Percentiles rank a stretch among this genome's conserved stretches.
phyloP scores from a whole-genome alignment of 2,329 filamentous ascomycete genomes.

The Trichoderma asperellum region DNA sequence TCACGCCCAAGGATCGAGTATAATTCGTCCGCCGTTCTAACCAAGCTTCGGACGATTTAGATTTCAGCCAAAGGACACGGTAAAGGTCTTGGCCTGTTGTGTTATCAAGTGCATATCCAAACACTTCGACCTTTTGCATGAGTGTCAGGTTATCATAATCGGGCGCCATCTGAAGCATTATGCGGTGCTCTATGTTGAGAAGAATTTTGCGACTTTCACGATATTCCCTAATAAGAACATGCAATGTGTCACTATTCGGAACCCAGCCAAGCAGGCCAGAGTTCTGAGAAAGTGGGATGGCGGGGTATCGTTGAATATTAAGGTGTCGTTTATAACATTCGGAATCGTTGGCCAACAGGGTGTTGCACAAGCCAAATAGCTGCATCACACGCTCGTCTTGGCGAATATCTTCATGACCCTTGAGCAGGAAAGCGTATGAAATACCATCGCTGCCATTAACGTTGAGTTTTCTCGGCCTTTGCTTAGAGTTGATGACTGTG shows the following conservation, averaged over 20 bases:
- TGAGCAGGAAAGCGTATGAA: slow-evolving; percentile 86
- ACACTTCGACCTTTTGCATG: slow-evolving; percentile 99
- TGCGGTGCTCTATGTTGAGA: slow-evolving; percentile 98
- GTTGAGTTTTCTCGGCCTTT: slow-evolving; percentile 87
- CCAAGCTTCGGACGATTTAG: slow-evolving; percentile 97
- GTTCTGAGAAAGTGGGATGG: slow-evolving; percentile 95
- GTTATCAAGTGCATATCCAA: slow-evolving; percentile 98
- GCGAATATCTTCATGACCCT: slow-evolving; percentile 99
- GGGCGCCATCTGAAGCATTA: slow-evolving; percentile 99
- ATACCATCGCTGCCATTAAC: slow-evolving; percentile 87
- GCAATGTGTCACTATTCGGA: slow-evolving; percentile 94
- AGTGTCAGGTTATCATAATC: slow-evolving; percentile 98
- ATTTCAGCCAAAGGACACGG: slow-evolving; percentile 97
- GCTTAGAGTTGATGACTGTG: slow-evolving; percentile 94
- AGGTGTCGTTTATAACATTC: slow-evolving; percentile 97
- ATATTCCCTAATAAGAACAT: slow-evolving; percentile 96
- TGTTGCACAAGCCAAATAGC: slow-evolving; percentile 96
- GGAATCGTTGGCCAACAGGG: slow-evolving; percentile 86
- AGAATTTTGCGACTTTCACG: slow-evolving; percentile 96
- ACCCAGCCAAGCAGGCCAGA: slow-evolving; percentile 96
- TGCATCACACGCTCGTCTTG: slow-evolving; percentile 99
- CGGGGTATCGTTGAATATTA: slow-evolving; percentile 92
- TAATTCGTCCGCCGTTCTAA: slow-evolving; percentile 98
- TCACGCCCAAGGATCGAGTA: slow-evolving; percentile 93
- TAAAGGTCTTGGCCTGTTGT: slow-evolving; percentile 98